These are phyloP conservation scores for Fusarium globosum DNA, from an alignment of 2,329 filamentous ascomycete genomes.

Conservation along the genomic window DNA sequence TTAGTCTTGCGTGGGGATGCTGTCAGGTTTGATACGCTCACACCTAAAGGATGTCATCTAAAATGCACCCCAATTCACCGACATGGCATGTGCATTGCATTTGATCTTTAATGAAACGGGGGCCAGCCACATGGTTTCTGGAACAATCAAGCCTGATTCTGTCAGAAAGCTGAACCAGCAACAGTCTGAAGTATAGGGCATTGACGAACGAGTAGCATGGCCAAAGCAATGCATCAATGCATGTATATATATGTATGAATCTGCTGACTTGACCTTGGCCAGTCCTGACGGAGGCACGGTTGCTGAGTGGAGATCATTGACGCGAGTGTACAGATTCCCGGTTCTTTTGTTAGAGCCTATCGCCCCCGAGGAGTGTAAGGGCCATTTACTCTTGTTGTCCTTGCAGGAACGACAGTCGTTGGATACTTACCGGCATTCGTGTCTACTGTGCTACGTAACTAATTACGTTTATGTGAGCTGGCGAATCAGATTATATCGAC, in stretches of 20 bases:
- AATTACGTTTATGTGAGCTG: background rate
- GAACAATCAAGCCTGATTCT: conserved; percentile 9
- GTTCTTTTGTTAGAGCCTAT: background rate
- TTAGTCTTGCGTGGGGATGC: conserved; percentile 2
- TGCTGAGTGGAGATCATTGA: conserved; percentile 1
- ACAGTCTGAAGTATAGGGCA: background rate
- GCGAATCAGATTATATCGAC: conserved; percentile 25
- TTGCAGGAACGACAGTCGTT: background rate
- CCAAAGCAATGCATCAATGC: background rate
- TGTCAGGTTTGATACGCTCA: background rate
- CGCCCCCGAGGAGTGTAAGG: background rate
- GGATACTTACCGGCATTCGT: background rate
- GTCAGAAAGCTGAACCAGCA: conserved; percentile 14
- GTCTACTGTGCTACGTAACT: background rate
- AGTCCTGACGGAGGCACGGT: conserved; percentile 5
- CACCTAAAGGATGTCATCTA: background rate
- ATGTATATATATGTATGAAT: background rate
- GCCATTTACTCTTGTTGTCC: background rate
- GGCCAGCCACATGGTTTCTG: conserved; percentile 30
- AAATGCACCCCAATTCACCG: conserved; percentile 2
- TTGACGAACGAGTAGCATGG: background rate
- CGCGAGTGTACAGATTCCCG: background rate
- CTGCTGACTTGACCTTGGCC: conserved; percentile 3
- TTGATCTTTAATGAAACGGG: conserved; percentile 23
- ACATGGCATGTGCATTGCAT: conserved; percentile 22